Conservation (phyloP, 257 asterid species). For the Solanum verrucosum region DNA sequence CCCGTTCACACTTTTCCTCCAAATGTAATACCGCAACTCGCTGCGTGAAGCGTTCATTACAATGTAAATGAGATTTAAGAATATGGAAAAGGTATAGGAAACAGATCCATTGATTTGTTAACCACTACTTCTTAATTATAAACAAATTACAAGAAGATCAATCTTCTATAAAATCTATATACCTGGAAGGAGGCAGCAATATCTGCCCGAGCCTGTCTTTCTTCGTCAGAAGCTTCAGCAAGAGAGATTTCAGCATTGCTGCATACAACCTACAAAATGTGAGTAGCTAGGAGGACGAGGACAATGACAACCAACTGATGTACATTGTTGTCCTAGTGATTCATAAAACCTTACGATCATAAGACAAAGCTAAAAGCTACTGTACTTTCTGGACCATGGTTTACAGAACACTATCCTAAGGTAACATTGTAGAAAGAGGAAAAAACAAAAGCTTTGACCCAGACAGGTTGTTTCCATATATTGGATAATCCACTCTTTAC, state of each 20-base stretch:
- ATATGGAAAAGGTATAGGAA: background rate
- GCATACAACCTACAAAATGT: constrained; percentile 7
- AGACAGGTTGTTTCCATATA: background rate
- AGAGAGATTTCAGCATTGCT: constrained; percentile 72
- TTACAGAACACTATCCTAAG: background rate
- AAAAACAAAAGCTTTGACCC: background rate
- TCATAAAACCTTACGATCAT: background rate
- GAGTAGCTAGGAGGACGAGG: background rate
- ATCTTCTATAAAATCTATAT: background rate
- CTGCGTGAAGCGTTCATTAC: constrained; percentile 26
- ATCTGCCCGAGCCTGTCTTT: constrained; percentile 78
- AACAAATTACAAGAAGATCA: background rate
- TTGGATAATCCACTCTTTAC: background rate
- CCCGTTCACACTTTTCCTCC: constrained; percentile 85
- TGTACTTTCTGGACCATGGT: background rate
- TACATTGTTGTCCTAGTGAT: background rate
- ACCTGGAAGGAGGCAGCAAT: constrained; percentile 99
- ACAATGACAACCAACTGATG: background rate
- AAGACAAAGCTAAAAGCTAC: background rate
- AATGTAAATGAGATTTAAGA: background rate
- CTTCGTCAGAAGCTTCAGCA: constrained; percentile 59
- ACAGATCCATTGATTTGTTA: background rate
- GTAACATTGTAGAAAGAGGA: background rate
- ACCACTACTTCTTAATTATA: background rate
- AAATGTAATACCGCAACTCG: constrained; percentile 83